Base-by-base conservation (phyloP, 139 green algal species). In the Chlorella ohadii region DNA sequence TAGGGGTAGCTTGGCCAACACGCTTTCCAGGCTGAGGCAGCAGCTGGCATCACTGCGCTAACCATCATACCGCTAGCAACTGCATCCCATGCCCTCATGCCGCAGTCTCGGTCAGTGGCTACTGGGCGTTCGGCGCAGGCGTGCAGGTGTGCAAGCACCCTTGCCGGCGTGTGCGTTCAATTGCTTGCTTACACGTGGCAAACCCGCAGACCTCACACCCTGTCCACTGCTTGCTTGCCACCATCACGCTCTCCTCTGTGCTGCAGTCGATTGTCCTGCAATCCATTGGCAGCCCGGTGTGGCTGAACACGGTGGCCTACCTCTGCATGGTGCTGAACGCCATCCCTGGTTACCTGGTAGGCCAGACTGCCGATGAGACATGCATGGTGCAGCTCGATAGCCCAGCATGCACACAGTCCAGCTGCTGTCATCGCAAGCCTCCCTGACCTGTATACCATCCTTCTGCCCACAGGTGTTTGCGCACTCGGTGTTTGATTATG, bases 401-500 rank as follows among this genome's bases (percentile, higher is more conserved):
- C 9, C 44, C 44, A 51, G n/a, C n/a, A n/a, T n/a, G n/a, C n/a
- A n/a, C n/a, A n/a, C n/a, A n/a, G n/a, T n/a, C n/a, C n/a, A n/a
- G n/a, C n/a, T 23, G 16, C 71, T 56, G 33, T 59, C 36, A 38
- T 12, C 36, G 19, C 20, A 23, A 20, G 28, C 27, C 38, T 25
- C 25, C 71, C 27, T 36, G 25, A 31, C 38, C 67, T 19, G 20
- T 44, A 20, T 16, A 6, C 25, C 41, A 33, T 0, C 22, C 15
- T 22, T 59, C 11, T 13, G 2, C 11, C 51, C 25, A 23, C 75
- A 81, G 75, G 51, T 83, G 31, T 84, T 84, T 77, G 78, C 78
- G 11, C 78, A 84, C 65, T 76, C 64, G 17, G 20, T 84, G 33
- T 84, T 84, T 22, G 65, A 84, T 65, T 65, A 28, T 17, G 78